phyloP scores from a whole-genome alignment of 371 early-diverging fungal species.

The Apophysomyces variabilis region DNA sequence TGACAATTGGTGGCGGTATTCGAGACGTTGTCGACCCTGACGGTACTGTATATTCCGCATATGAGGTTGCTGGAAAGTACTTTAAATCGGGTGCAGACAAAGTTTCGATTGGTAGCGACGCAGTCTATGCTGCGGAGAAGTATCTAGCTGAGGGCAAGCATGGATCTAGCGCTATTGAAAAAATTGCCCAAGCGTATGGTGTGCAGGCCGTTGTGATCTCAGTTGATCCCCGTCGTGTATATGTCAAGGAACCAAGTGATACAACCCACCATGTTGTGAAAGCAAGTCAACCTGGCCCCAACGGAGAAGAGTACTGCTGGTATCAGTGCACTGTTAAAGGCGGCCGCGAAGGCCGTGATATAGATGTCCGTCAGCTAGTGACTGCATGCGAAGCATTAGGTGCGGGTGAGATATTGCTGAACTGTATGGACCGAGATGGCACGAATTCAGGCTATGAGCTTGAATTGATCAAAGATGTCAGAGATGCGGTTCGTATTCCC shows the following conservation, averaged over 20 bases:
- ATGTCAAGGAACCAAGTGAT: conserved; percentile 79
- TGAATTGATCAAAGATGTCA: conserved; percentile 80
- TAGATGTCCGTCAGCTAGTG: conserved; percentile 92
- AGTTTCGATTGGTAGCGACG: conserved; percentile 97
- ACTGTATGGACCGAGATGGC: conserved; percentile 98
- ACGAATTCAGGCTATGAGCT: conserved; percentile 95
- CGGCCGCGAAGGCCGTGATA: conserved; percentile 92
- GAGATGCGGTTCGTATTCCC: conserved; percentile 81
- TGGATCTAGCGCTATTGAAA: conserved; percentile 86
- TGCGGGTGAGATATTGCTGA: conserved; percentile 95
- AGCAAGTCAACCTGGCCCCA: conserved; percentile 80
- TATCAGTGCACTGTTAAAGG: conserved; percentile 98
- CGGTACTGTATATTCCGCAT: conserved; percentile 79
- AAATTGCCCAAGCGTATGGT: conserved; percentile 92
- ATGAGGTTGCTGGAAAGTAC: conserved; percentile 95
- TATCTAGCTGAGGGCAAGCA: conserved; percentile 64
- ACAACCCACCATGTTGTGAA: conserved; percentile 79
- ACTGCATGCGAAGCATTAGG: conserved; percentile 88
- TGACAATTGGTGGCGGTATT: conserved; percentile 98
- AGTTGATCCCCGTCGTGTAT: conserved; percentile 94
- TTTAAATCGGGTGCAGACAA: conserved; percentile 99
- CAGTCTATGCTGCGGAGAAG: conserved; percentile 94
- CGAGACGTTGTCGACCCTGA: conserved; percentile 88
- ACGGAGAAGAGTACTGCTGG: conserved; percentile 95
- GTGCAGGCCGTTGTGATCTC: conserved; percentile 98